These are phyloP conservation scores for Scedosporium aurantiacum DNA, from an alignment of 2,329 filamentous ascomycete genomes.

Conservation along the genomic window DNA sequence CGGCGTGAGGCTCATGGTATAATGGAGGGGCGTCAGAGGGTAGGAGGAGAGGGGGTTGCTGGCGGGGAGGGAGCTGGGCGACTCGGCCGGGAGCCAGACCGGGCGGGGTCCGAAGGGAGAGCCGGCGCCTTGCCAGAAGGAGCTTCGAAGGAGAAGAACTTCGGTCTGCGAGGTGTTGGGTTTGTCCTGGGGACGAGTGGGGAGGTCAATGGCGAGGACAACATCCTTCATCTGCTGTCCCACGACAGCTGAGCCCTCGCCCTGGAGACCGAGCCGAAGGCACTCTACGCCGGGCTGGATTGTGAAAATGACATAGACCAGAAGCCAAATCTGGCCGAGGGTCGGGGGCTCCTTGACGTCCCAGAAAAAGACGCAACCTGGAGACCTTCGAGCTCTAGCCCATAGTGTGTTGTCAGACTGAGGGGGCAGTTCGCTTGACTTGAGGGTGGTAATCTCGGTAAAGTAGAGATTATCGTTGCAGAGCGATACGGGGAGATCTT, in stretches of 20 bases:
- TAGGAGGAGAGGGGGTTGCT: slow-evolving; percentile 30
- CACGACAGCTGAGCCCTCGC: slow-evolving; percentile 22
- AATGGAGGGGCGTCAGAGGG: slow-evolving; percentile 36
- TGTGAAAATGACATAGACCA: slow-evolving; percentile 41
- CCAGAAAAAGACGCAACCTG: slow-evolving; percentile 34
- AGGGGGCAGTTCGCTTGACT: slow-evolving; percentile 36
- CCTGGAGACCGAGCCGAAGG: slow-evolving; percentile 34
- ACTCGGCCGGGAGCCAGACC: slow-evolving; percentile 44
- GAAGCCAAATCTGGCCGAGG: slow-evolving; percentile 40
- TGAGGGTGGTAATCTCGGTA: slow-evolving; percentile 33
- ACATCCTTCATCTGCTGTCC: slow-evolving; percentile 32
- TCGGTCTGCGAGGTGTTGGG: slow-evolving; percentile 15
- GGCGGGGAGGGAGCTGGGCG: slow-evolving; percentile 22
- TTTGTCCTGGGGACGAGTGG: slow-evolving; percentile 22
- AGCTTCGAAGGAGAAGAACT: slow-evolving; percentile 35
- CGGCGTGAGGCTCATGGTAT: slow-evolving; percentile 28
- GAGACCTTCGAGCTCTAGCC: slow-evolving; percentile 44
- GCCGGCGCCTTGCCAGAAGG: slow-evolving; percentile 62
- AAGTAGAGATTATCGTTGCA: slow-evolving; percentile 29
- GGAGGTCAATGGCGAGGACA: slow-evolving; percentile 38
- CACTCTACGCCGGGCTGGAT: slow-evolving; percentile 35
- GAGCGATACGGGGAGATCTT: slow-evolving; percentile 19
- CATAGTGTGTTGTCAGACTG: slow-evolving; percentile 44
- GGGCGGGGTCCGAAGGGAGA: slow-evolving; percentile 56
- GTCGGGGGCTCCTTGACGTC: slow-evolving; percentile 27